Evolutionary conservation across 1,139 yeast species (phyloP), one percentile per base, ranked within the genome.

Genomic region (Debaryomyces singareniensis): DNA sequence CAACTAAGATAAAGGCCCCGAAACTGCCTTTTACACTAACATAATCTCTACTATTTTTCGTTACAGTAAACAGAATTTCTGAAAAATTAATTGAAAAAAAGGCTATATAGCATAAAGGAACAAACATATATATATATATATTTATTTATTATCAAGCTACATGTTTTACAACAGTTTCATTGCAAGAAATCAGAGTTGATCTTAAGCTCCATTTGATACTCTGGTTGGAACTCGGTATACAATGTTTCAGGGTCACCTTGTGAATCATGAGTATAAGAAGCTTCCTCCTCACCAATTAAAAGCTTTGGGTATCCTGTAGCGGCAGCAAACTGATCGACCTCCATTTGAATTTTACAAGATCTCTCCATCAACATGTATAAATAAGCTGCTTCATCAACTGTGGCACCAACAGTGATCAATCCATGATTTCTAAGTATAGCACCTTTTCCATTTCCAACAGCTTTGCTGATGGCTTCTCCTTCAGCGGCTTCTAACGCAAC

Each of bases 331-430:
- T 79, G 79, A 47, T 82, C 89, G 40, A 75, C 87, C 37, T 73
- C 54, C 43, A 83, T 55, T 53, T 83, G 93, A n/a, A 74, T 73
- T 45, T 81, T 72, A 50, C 94, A 83, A 6, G 75, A 54, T 45
- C 72, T 71, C 49, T 83, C 95, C 72, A 78, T 60, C 37, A 80
- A 59, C 0, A 78, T 69, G 53, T 75, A 83, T 36, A 81, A 53
- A 46, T 75, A 78, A 3, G 91, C 91, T 3, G 94, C 94, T 57
- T 83, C 94, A 47, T 82, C 94, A 7, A 83, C 84, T 1, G 89
- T 82, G 21, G 58, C 40, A 6, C 94, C 95, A 3, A 79, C 84
- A 2, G 94, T 83, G 40, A 84, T 54, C 25, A 83, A 64, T 10
- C 94, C 94, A 49, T 84, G 94, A 56, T 82, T 84, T 48, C 75